Base-by-base conservation (phyloP, 495 filamentous ascomycete species). In the Penicillium manginii region DNA sequence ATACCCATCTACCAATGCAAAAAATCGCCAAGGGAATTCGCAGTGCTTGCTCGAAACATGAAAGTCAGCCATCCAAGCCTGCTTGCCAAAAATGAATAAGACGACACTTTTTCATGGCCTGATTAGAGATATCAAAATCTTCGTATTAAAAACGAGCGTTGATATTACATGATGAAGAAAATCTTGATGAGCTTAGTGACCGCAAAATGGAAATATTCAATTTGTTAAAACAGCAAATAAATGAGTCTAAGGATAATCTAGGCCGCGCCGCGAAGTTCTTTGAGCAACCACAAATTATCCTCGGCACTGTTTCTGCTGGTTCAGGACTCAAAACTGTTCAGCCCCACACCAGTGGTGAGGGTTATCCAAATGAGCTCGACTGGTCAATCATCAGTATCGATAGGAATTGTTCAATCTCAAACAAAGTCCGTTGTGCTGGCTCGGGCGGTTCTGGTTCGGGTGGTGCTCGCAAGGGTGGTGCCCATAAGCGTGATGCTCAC, bases 391-490 rank as follows among this genome's bases (percentile, higher is more conserved):
- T 45, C 21, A 29, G 4, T 11, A 18, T 54, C 15, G 12, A 45
- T 29, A 21, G 3, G 1, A 2, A 51, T 51, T 37, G 31, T 4
- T 33, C 10, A 11, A 23, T 17, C 18, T 54, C 52, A 6, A 54
- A 54, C 40, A 29, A 29, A 21, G 50, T 52, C 22, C 22, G 29
- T 52, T 18, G 10, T n/a, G n/a, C n/a, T n/a, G n/a, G n/a, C n/a
- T n/a, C n/a, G n/a, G n/a, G n/a, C n/a, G n/a, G n/a, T n/a, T n/a
- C n/a, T n/a, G n/a, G n/a, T n/a, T n/a, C n/a, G n/a, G n/a, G n/a
- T n/a, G n/a, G n/a, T n/a, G n/a, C n/a, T n/a, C n/a, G n/a, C n/a
- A n/a, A n/a, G n/a, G n/a, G n/a, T n/a, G n/a, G n/a, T n/a, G n/a
- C n/a, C n/a, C n/a, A n/a, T n/a, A n/a, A n/a, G n/a, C n/a, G n/a